These are phyloP conservation scores for Saccharomyces uvarum DNA, from an alignment of 1,139 yeast genomes.

Conservation along the genomic window DNA sequence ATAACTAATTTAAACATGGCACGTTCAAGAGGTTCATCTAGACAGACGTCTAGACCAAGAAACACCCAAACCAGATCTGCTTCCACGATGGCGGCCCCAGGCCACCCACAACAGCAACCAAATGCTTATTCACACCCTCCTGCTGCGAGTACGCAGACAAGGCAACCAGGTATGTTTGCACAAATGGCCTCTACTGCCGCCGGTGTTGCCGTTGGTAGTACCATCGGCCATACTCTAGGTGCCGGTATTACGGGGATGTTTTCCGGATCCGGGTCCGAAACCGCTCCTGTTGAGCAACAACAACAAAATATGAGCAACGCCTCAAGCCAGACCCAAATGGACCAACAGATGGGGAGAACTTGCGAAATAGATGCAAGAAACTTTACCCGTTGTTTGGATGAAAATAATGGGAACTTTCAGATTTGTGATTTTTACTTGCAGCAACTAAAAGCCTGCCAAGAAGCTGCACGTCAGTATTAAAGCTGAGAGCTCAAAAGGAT, in stretches of 20 bases:
- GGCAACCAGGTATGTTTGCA: constrained; percentile 85
- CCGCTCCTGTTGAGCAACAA: constrained; percentile 40
- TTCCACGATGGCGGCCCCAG: constrained; percentile 62
- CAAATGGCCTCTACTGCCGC: constrained; percentile 99
- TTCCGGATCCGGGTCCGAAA: constrained; percentile 64
- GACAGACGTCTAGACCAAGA: constrained; percentile 34
- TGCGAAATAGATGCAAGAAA: constrained; percentile 93
- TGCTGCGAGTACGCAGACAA: constrained; percentile 39
- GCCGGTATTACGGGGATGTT: constrained; percentile 87
- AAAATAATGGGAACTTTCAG: constrained; percentile 91
- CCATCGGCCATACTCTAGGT: constrained; percentile 93
- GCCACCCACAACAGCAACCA: constrained; percentile 31
- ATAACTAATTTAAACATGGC: constrained; percentile 36
- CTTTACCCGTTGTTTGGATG: constrained; percentile 91
- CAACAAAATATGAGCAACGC: constrained; percentile 38
- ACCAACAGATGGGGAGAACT: constrained; percentile 39
- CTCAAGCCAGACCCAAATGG: constrained; percentile 28
- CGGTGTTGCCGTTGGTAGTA: constrained; percentile 97
- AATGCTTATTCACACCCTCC: constrained; percentile 33
- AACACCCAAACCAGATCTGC: constrained; percentile 64
- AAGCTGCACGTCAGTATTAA: constrained; percentile 77
- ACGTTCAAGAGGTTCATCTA: constrained; percentile 46
- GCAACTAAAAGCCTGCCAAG: constrained; percentile 95
- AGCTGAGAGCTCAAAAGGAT: background rate
- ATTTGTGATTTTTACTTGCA: constrained; percentile 93